A percentile compares a stretch with the other conserved stretches of the same genome.
Evolutionary conservation across 169 alveolate genomes (phyloP).

Genomic region (Plasmodium gonderi): DNA sequence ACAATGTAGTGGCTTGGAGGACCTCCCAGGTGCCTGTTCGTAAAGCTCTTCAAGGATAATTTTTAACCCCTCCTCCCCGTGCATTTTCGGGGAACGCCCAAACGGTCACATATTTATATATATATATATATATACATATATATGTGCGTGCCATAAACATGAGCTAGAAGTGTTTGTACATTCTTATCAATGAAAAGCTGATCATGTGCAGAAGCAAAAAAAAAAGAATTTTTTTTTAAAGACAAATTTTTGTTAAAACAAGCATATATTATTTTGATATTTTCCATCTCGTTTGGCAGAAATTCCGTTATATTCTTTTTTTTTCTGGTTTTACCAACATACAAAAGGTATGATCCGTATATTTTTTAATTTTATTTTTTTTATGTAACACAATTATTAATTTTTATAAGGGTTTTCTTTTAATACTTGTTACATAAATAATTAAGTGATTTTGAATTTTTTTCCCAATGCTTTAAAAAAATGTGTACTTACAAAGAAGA

Average conservation of each 20-base stretch:
- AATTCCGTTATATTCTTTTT: neutral
- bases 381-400: neutral
- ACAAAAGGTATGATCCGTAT: neutral
- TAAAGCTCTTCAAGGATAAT: neutral
- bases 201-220: neutral
- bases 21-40: conserved; percentile 50
- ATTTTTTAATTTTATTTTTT: neutral
- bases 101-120: too few species aligned
- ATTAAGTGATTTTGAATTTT: neutral
- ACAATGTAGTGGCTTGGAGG: conserved; percentile 21
- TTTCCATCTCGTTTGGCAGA: neutral
- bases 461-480: conserved; percentile 2
- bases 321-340: neutral
- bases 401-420: neutral
- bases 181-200: too few species aligned
- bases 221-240: neutral
- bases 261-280: neutral
- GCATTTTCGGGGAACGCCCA: too few species aligned
- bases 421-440: conserved; percentile 3
- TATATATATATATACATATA: too few species aligned
- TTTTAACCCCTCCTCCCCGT: too few species aligned
- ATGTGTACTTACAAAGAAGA: neutral
- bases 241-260: neutral
- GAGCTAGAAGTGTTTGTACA: too few species aligned
- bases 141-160: too few species aligned